Base-by-base conservation (phyloP, 75 land plant genomes). In the Cunninghamia lanceolata region DNA sequence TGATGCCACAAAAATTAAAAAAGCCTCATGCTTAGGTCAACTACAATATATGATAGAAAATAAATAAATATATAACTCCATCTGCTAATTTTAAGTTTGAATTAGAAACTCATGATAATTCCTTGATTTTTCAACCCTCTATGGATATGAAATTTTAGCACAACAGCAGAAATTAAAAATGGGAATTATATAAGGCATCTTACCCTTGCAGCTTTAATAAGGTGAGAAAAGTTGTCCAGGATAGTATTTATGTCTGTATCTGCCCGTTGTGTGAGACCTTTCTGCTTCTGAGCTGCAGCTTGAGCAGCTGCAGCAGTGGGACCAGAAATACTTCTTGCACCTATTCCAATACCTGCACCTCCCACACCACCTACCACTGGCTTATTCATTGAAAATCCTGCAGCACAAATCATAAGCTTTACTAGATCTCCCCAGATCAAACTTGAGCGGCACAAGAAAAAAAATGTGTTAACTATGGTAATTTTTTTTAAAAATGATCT, bases 261-360 rank as follows among this genome's bases (percentile, higher is more conserved):
- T 13, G 92, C 95, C 43, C 97, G 87, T 88, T 96, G 99, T 85
- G 94, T 77, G 9, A 98, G 87, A 42, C 87, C 34, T 52, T 95
- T 95, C 91, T 98, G 99, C 92, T 94, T 92, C 89, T 98, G 99
- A 17, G 97, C 99, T 17, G 99, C 99, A 4, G 97, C 94, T 15
- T 95, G 91, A 4, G 99, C 95, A 16, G 99, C 99, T 2, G 99
- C 91, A 5, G 93, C 96, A 11, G 99, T 96, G 8, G 99, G 95
- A 30, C 98, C 99, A 63, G 89, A 77, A 6, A 87, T 94, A 7
- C 45, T 88, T 19, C 87, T 89, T 1, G 84, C 85, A 30, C 94
- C 89, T 17, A 84, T 74, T 52, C 89, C 85, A 79, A 75, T 84
- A 59, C 83, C 84, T 43, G 81, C 21, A 25, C 87, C 82, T 46